Evolutionary conservation across 441 rosid genomes (phyloP).

Genomic region (Syzygium syzygioides): DNA sequence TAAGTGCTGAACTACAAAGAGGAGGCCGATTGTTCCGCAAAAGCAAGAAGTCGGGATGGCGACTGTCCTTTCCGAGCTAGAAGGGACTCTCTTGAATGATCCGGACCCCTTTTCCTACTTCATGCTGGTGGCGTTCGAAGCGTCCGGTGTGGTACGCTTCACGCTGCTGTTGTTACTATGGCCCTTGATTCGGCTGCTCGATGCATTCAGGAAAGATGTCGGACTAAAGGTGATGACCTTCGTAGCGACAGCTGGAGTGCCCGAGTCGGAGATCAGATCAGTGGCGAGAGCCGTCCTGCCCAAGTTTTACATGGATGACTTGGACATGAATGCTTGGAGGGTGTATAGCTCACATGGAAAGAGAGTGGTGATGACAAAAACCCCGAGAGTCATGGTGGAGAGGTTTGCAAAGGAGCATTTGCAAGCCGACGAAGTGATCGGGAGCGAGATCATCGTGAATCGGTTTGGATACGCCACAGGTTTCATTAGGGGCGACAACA

Average conservation of each 20-base stretch:
- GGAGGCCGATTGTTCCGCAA: background rate
- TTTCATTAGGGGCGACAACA: slow-evolving; percentile 23
- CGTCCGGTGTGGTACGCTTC: slow-evolving; percentile 68
- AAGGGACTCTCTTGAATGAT: slow-evolving; percentile 64
- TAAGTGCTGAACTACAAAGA: background rate
- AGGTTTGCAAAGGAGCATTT: slow-evolving; percentile 72
- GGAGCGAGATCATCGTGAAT: slow-evolving; percentile 52
- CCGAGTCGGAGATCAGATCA: slow-evolving; percentile 52
- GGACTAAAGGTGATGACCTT: slow-evolving; percentile 62
- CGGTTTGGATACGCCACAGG: slow-evolving; percentile 82
- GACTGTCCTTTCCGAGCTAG: slow-evolving; percentile 63
- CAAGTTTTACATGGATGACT: slow-evolving; percentile 69
- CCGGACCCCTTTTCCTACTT: slow-evolving; percentile 63
- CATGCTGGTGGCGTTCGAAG: slow-evolving; percentile 88
- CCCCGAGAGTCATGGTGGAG: slow-evolving; percentile 73
- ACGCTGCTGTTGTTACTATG: slow-evolving; percentile 39
- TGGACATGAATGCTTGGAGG: slow-evolving; percentile 64
- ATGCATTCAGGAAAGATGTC: slow-evolving; percentile 28
- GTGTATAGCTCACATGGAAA: slow-evolving; percentile 43
- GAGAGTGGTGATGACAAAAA: slow-evolving; percentile 62
- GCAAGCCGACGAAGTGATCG: slow-evolving; percentile 65
- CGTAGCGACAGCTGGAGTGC: slow-evolving; percentile 47
- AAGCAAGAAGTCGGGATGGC: slow-evolving; percentile 18
- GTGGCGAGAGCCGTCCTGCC: slow-evolving; percentile 90
- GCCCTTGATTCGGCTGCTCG: slow-evolving; percentile 55